Conservation (phyloP, 2,329 filamentous ascomycete species). For the Knoxdaviesia proteae region DNA sequence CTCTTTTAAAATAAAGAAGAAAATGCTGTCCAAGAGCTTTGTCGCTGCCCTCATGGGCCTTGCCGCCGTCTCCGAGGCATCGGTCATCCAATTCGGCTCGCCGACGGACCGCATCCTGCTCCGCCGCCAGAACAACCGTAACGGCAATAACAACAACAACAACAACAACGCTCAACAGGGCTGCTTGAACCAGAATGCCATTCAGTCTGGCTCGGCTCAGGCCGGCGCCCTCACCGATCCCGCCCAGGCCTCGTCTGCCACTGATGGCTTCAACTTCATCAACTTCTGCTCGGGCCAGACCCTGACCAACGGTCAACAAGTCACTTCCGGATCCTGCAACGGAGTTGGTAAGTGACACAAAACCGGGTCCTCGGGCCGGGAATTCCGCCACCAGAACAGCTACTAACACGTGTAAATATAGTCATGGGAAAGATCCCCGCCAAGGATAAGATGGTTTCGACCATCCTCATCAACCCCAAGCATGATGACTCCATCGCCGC, state of each 20-base stretch:
- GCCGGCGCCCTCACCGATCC: conserved; percentile 24
- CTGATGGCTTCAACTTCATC: conserved; percentile 39
- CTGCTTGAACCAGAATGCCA: conserved; percentile 19
- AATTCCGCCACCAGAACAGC: no score
- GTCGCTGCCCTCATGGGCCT: conserved; percentile 28
- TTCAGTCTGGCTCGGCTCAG: conserved; percentile 27
- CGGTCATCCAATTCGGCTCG: conserved; percentile 16
- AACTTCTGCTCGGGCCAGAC: conserved; percentile 35
- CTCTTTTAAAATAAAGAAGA: conserved; percentile 10
- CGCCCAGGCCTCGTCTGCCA: conserved; percentile 29
- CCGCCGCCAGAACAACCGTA: conserved; percentile 9
- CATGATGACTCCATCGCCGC: conserved; percentile 25
- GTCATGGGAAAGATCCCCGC: conserved; percentile 40
- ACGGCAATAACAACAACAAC: conserved; percentile 8
- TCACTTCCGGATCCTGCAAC: conserved; percentile 39
- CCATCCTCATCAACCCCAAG: conserved; percentile 29
- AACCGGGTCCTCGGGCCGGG: no score
- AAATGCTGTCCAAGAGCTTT: conserved; percentile 30
- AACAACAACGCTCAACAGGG: conserved; percentile 10
- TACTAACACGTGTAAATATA: conserved; percentile 7
- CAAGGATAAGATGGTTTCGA: conserved; percentile 34
- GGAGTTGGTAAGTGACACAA: conserved; percentile 28
- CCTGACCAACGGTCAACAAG: conserved; percentile 39
- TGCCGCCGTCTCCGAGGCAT: conserved; percentile 22
- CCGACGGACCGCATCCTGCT: conserved; percentile 17